Conservation (phyloP, 176 grass and related monocot species). For the Eleusine indica region DNA sequence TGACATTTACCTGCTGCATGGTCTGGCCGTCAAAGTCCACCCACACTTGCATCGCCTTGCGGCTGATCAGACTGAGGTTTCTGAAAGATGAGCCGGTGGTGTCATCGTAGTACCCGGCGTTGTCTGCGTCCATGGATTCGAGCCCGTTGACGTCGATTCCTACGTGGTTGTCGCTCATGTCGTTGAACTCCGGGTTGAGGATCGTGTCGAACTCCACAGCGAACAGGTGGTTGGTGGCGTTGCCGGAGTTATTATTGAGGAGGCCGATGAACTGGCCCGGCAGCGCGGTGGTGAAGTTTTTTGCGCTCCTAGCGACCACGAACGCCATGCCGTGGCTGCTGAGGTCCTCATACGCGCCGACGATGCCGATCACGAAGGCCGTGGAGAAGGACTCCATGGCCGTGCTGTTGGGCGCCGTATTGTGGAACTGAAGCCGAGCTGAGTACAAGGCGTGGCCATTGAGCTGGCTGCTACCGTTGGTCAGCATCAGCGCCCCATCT, state of each 20-base stretch:
- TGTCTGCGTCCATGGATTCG: no score
- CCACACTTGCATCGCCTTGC: no score
- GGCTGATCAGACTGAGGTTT: no score
- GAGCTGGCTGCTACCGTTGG: conserved; percentile 60
- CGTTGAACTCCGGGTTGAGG: background rate
- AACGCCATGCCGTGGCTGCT: conserved; percentile 80
- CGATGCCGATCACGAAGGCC: conserved; percentile 73
- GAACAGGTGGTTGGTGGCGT: conserved; percentile 74
- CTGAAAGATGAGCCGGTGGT: no score
- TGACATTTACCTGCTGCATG: no score
- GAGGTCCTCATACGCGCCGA: conserved; percentile 55
- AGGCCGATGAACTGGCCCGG: conserved; percentile 70
- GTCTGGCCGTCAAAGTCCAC: no score
- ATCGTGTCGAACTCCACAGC: conserved; percentile 71
- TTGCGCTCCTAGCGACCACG: conserved; percentile 47
- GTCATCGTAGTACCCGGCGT: no score
- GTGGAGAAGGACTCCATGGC: conserved; percentile 72
- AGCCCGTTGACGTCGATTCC: background rate
- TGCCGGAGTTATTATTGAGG: conserved; percentile 59
- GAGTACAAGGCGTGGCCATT: conserved; percentile 76
- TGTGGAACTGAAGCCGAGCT: conserved; percentile 44
- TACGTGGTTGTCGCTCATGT: background rate
- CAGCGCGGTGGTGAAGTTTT: conserved; percentile 47
- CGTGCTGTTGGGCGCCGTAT: conserved; percentile 30
- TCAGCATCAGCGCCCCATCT: conserved; percentile 53